These are phyloP conservation scores for Colletotrichum godetiae DNA, from an alignment of 2,329 filamentous ascomycete species.

Conservation along the genomic window DNA sequence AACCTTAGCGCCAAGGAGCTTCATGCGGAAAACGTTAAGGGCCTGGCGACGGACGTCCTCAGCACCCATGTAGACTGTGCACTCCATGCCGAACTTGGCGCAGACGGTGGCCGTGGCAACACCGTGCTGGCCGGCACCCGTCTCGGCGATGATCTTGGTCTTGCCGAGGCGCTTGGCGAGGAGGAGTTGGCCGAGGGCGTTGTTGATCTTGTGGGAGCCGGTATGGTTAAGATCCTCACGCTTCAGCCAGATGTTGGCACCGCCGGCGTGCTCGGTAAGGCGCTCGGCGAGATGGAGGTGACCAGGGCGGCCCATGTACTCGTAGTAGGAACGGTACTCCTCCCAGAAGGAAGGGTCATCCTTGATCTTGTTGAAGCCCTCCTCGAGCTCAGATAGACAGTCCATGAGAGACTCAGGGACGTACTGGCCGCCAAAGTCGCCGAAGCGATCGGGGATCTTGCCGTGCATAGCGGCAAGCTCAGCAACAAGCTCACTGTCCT, in stretches of 20 bases:
- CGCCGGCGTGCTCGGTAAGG: constrained; percentile 87
- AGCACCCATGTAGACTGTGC: constrained; percentile 97
- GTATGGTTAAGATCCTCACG: constrained; percentile 98
- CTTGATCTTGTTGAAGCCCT: constrained; percentile 87
- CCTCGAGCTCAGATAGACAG: constrained; percentile 89
- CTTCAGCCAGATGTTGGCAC: constrained; percentile 98
- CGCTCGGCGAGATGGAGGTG: constrained; percentile 90
- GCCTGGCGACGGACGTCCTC: constrained; percentile 97
- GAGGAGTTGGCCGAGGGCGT: constrained; percentile 92
- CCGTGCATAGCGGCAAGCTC: constrained; percentile 86
- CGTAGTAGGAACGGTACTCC: constrained; percentile 94
- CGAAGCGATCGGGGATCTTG: constrained; percentile 86
- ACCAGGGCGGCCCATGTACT: constrained; percentile 95
- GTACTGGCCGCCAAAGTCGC: constrained; percentile 96
- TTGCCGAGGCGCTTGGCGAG: constrained; percentile 89
- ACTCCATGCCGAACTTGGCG: constrained; percentile 98
- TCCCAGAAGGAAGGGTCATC: constrained; percentile 96
- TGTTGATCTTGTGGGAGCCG: constrained; percentile 99
- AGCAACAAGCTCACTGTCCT: constrained; percentile 75
- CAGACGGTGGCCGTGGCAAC: constrained; percentile 98
- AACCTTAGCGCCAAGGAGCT: constrained; percentile 91
- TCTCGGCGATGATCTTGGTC: constrained; percentile 97
- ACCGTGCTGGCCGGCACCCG: constrained; percentile 96
- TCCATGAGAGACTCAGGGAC: constrained; percentile 99
- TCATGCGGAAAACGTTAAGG: constrained; percentile 98